Evolutionary conservation across 306 rosid genomes (phyloP), one percentile per base, ranked within the genome.

Genomic region (Ochetophila trinervis): DNA sequence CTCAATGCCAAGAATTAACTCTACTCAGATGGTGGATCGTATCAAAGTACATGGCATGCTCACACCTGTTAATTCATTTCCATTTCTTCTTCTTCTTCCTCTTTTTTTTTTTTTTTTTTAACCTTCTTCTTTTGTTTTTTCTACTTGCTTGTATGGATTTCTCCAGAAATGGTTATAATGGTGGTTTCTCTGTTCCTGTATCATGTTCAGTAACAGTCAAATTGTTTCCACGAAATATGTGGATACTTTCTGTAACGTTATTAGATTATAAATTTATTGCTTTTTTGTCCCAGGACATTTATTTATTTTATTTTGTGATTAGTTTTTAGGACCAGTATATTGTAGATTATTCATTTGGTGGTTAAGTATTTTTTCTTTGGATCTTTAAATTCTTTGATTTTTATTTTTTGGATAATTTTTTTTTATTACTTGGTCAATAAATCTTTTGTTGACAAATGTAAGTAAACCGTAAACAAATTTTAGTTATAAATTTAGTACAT

Each of bases 141-240:
- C 81, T 78, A 80, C 82, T 71, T 85, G 61, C 17, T 82, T 64
- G 81, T 69, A 55, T n/a, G 82, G 87, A 61, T 80, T 84, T 63
- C 35, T 78, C 44, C 44, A 69, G 62, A 49, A 80, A 74, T 76
- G 86, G 82, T 69, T 75, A 68, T 54, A 77, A 22, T 78, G 87
- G 82, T 78, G 91, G 84, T 70, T 67, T 49, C 69, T 56, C 74
- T 68, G 63, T 62, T 64, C 70, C 62, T 48, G 74, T 62, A 53
- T 74, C 66, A 61, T 57, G 80, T 50, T 44, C 51, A 37, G 78
- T 32, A 62, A 24, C n/a, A 40, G 72, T 59, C 85, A 40, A 63
- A 57, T 78, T 82, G 79, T 83, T 82, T 77, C 78, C 77, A 64
- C 77, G 8, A 42, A 77, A 27, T 50, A 65, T 60, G 81, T 65